These are phyloP conservation scores for Rhizodiscina lignyota DNA, from an alignment of 495 filamentous ascomycete genomes.

Conservation along the genomic window DNA sequence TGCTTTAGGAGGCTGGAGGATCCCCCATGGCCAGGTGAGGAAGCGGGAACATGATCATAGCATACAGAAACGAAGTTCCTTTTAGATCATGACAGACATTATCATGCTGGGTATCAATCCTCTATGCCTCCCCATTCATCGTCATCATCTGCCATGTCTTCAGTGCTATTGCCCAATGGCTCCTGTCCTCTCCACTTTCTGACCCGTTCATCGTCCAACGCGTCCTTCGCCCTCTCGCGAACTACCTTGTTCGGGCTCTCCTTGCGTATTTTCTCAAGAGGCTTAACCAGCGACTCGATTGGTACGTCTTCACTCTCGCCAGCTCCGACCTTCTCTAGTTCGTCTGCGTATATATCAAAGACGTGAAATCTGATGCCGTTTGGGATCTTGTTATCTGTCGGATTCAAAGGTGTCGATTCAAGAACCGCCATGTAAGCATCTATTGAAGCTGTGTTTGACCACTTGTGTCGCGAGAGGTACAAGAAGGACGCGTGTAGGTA, in stretches of 20 bases:
- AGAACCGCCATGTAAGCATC: constrained; percentile 22
- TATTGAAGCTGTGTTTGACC: constrained; percentile 18
- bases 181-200: constrained; percentile 41
- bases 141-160: constrained; percentile 22
- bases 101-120: constrained; percentile 22
- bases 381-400: constrained; percentile 36
- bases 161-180: too few species aligned
- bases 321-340: constrained; percentile 45
- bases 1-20: constrained; percentile 68
- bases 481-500: constrained; percentile 54
- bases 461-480: constrained; percentile 25
- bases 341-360: constrained; percentile 74
- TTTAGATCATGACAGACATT: not conserved
- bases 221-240: constrained; percentile 50
- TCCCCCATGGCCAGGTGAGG: constrained; percentile 50
- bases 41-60: not conserved
- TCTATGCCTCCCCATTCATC: constrained; percentile 49
- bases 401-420: constrained; percentile 24
- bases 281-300: constrained; percentile 38
- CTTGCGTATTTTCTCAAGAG: constrained; percentile 35
- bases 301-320: constrained; percentile 38
- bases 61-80: not conserved
- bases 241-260: constrained; percentile 56
- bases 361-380: constrained; percentile 79
- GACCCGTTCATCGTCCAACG: constrained; percentile 60